Conservation (phyloP, 306 rosid species). For the Leucaena leucocephala region DNA sequence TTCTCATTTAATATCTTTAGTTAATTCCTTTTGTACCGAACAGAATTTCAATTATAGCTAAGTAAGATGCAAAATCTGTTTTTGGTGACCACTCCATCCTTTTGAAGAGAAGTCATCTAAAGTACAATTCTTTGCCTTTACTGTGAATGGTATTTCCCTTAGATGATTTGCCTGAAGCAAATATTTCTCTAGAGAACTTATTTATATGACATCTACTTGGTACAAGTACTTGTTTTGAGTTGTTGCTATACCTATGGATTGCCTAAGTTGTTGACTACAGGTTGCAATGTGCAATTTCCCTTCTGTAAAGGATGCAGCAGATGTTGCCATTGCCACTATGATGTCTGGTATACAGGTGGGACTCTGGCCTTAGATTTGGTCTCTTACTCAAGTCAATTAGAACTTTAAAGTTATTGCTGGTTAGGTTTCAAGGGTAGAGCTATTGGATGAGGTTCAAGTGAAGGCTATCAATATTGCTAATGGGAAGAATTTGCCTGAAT, state of each 20-base stretch:
- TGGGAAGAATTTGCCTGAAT: constrained; percentile 79
- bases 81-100: background rate
- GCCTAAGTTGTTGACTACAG: constrained; percentile 49
- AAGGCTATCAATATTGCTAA: constrained; percentile 90
- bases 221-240: constrained; percentile 20
- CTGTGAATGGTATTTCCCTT: constrained; percentile 19
- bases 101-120: constrained; percentile 9
- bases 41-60: background rate
- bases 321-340: constrained; percentile 94
- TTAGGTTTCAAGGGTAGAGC: constrained; percentile 96
- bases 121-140: constrained; percentile 18
- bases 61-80: constrained; percentile 19
- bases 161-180: background rate
- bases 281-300: constrained; percentile 98
- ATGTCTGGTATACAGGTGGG: constrained; percentile 92
- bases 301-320: constrained; percentile 90
- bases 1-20: background rate
- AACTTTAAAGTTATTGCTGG: constrained; percentile 30
- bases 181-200: constrained; percentile 17
- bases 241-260: constrained; percentile 30
- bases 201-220: constrained; percentile 15
- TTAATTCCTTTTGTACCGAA: constrained; percentile 10
- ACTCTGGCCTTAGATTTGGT: constrained; percentile 31
- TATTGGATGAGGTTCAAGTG: constrained; percentile 91
- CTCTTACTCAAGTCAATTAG: constrained; percentile 25